Evolutionary conservation across 352 stramenopile species (phyloP).

Genomic region (Thalassiosira ordinaria): DNA sequence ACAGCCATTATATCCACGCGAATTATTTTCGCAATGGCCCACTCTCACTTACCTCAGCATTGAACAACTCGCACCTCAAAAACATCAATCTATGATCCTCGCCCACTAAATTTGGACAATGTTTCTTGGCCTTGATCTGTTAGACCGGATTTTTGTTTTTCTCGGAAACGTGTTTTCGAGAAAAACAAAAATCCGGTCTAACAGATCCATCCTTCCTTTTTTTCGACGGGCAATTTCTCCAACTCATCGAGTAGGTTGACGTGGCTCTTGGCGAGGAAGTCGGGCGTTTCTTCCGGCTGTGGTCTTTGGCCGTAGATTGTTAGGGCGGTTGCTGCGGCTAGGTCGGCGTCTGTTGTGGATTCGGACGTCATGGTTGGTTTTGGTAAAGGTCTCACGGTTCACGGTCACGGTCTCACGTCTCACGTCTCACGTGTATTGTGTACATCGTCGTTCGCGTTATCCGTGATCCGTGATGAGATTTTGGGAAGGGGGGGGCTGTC

Average conservation of each 20-base stretch:
- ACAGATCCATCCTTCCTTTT: constrained; percentile 37
- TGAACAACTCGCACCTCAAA: constrained; percentile 63
- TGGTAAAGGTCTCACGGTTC: no score
- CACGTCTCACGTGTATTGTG: no score
- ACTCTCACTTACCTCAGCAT: constrained; percentile 49
- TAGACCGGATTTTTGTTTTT: no score
- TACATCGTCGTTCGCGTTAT: no score
- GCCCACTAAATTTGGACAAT: constrained; percentile 39
- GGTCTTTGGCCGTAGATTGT: constrained; percentile 31
- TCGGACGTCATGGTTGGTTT: constrained; percentile 4
- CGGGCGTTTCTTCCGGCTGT: constrained; percentile 31
- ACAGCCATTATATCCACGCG: no score
- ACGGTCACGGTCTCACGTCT: no score
- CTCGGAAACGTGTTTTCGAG: no score
- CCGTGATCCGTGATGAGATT: no score
- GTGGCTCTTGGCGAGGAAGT: constrained; percentile 17
- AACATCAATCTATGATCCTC: constrained; percentile 56
- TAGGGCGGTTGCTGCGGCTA: background rate
- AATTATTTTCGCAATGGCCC: no score
- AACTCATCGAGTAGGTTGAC: constrained; percentile 23
- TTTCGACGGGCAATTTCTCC: constrained; percentile 43
- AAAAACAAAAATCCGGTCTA: no score
- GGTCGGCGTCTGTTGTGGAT: background rate
- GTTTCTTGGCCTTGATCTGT: constrained; percentile 29
- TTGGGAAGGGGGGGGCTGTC: no score